A percentile compares a stretch with the other conserved stretches of the same genome.
Evolutionary conservation across 2,329 filamentous ascomycete genomes (phyloP).

Genomic region (Colletotrichum sublineola): DNA sequence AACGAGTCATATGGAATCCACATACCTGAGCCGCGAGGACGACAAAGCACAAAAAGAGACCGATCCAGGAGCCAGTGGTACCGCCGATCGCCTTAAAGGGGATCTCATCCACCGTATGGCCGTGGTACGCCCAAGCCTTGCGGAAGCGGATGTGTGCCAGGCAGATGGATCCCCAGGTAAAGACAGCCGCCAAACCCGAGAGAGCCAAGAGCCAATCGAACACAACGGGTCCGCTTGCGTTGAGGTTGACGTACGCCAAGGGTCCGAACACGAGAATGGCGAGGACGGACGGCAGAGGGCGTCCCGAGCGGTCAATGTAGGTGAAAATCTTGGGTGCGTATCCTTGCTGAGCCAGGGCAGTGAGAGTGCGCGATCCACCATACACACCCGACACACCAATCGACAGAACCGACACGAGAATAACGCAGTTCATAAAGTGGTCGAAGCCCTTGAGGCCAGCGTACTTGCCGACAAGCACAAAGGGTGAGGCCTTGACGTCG

Average conservation of each 20-base stretch:
- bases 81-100: conserved; percentile 74
- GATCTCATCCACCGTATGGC: conserved; percentile 72
- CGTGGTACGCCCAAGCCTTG: conserved; percentile 68
- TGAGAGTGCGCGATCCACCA: conserved; percentile 67
- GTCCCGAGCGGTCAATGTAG: conserved; percentile 67
- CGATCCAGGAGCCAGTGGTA: conserved; percentile 72
- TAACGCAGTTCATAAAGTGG: conserved; percentile 67
- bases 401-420: conserved; percentile 66
- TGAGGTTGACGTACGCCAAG: conserved; percentile 62
- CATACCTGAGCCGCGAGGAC: conserved; percentile 60
- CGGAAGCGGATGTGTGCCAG: conserved; percentile 77
- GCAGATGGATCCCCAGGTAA: conserved; percentile 76
- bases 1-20: not conserved
- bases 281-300: conserved; percentile 61
- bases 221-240: conserved; percentile 61
- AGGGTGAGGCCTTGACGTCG: conserved; percentile 47
- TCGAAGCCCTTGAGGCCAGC: conserved; percentile 63
- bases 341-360: conserved; percentile 67
- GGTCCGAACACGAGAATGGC: conserved; percentile 60
- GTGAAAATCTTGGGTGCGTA: conserved; percentile 67
- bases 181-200: conserved; percentile 72
- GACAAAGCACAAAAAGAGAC: conserved; percentile 67
- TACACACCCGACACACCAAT: conserved; percentile 68
- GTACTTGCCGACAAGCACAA: conserved; percentile 50
- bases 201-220: conserved; percentile 76